Evolutionary conservation across 2,329 filamentous ascomycete species (phyloP), one percentile per base, ranked within the genome.

Genomic region (Aspergillus hiratsukae): DNA sequence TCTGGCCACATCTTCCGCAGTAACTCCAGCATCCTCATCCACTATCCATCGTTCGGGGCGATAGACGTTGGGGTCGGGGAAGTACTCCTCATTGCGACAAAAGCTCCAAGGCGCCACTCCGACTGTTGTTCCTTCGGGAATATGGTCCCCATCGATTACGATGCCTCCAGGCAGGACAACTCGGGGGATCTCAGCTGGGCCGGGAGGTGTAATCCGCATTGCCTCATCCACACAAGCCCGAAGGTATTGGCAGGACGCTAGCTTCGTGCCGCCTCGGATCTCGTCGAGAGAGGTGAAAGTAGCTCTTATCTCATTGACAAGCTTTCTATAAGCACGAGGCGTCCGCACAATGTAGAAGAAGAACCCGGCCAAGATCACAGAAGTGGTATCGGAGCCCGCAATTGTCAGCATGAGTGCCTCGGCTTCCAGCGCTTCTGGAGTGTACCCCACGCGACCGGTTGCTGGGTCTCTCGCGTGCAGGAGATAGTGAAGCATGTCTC

Each of bases 21-120:
- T 31, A 14, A 31, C 29, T 14, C 29, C 29, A 5, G 29, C 4
- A 10, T 31, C 29, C 14, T 50, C 35, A 19, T 55, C 53, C n/a
- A 40, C 54, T 8, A 54, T 43, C 72, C 77, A 82, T 0, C 80
- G 70, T 61, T 82, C 78, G 0, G 67, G 67, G 4, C 51, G 25
- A 48, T 63, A 70, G 1, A 35, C 46, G 10, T 63, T 37, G 0
- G 67, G 55, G 3, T 50, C 17, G 7, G 46, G 5, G 48, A 68
- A 69, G 54, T 65, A 64, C 8, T 43, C 14, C 5, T 21, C 23
- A 10, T 62, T 59, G 21, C 58, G 62, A 27, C 64, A 55, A 1
- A 60, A 23, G 19, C 58, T 55, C 41, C 49, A 78, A 21, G 78
- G 75, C 40, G 72, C 68, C 1, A 78, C 67, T 0, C 69, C 69